Percentiles rank a stretch among this genome's conserved stretches.
Evolutionary conservation across 2,329 filamentous ascomycete species (phyloP).

Genomic region (Alternaria ethzedia): DNA sequence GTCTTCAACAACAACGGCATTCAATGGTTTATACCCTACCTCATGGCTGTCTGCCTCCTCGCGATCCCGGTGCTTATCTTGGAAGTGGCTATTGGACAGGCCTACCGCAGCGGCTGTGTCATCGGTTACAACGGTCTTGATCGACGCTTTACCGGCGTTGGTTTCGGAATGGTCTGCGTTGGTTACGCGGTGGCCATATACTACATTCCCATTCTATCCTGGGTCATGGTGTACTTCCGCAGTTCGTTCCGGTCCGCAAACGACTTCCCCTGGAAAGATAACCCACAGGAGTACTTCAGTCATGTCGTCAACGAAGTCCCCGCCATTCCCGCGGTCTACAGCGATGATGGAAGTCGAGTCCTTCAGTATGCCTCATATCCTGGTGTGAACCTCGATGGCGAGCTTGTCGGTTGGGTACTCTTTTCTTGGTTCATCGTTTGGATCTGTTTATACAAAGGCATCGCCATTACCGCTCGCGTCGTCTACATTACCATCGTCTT

Average conservation of each 20-base stretch:
- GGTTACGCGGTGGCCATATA: slow-evolving; percentile 10
- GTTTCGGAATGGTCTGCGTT: slow-evolving; percentile 1
- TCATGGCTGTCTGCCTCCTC: slow-evolving; percentile 1
- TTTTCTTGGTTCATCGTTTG: slow-evolving; percentile 16
- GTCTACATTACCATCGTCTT: slow-evolving; percentile 28
- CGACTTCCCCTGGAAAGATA: slow-evolving; percentile 19
- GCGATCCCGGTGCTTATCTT: neutral
- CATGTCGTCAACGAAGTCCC: slow-evolving; percentile 2
- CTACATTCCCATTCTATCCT: slow-evolving; percentile 21
- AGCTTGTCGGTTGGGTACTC: neutral
- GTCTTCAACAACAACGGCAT: slow-evolving; percentile 4
- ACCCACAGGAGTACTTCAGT: slow-evolving; percentile 10
- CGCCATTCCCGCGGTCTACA: neutral
- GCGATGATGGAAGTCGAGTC: neutral
- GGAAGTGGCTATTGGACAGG: slow-evolving; percentile 1
- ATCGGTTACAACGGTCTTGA: slow-evolving; percentile 6
- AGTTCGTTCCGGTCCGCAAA: slow-evolving; percentile 13
- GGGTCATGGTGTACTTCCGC: slow-evolving; percentile 26
- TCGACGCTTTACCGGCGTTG: slow-evolving; percentile 1
- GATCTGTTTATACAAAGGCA: slow-evolving; percentile 20
- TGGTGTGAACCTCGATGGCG: neutral
- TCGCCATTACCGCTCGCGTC: slow-evolving; percentile 21
- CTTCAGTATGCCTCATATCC: neutral
- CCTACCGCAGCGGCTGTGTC: slow-evolving; percentile 3
- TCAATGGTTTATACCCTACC: slow-evolving; percentile 1